Evolutionary conservation across 164 flowering plant species (phyloP).

Genomic region (Santalum album): DNA sequence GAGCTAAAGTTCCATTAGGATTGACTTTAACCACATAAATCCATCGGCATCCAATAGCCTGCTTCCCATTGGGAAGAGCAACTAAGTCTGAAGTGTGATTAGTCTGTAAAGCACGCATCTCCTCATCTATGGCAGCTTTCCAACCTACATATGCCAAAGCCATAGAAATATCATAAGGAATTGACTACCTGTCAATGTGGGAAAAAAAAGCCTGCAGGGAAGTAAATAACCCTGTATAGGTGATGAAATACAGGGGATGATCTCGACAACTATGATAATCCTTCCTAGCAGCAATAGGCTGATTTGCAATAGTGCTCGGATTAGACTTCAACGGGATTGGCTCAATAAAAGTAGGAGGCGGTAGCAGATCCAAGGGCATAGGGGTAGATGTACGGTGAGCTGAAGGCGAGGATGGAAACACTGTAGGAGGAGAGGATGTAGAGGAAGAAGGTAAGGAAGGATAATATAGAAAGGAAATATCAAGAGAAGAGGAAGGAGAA

Average conservation of each 20-base stretch:
- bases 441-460: background rate
- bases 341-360: too few relatives aligned
- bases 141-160: background rate
- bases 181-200: too few relatives aligned
- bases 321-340: too few relatives aligned
- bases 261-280: background rate
- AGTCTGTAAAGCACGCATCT: background rate
- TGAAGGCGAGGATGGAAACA: too few relatives aligned
- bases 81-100: slow-evolving; percentile 5
- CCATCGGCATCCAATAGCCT: slow-evolving; percentile 3
- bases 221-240: too few relatives aligned
- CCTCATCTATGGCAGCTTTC: background rate
- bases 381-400: too few relatives aligned
- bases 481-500: background rate
- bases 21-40: background rate
- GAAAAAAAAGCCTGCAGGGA: too few relatives aligned
- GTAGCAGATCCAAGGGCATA: too few relatives aligned
- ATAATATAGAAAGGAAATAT: background rate
- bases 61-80: background rate
- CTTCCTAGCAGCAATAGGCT: too few relatives aligned
- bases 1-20: background rate
- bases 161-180: too few relatives aligned
- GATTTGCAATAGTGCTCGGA: too few relatives aligned
- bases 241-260: background rate
- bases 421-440: too few relatives aligned